Evolutionary conservation across 2,329 filamentous ascomycete species (phyloP).

Genomic region (Epichloe bromicola): DNA sequence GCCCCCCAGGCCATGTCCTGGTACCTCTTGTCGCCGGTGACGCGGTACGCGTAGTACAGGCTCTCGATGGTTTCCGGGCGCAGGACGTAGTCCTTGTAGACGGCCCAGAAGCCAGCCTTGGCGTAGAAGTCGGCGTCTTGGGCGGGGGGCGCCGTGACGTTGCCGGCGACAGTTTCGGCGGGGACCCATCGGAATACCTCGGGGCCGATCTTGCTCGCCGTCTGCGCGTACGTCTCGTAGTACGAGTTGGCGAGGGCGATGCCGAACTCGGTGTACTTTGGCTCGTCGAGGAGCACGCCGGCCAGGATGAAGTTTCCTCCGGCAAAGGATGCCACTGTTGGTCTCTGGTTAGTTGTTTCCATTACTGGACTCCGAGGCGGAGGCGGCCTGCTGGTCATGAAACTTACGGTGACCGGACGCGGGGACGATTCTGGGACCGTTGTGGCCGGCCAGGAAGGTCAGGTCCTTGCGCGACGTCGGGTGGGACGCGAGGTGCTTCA

Average conservation of each 20-base stretch:
- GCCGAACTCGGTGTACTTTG: constrained; percentile 61
- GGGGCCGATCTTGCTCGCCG: constrained; percentile 62
- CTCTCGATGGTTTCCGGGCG: constrained; percentile 74
- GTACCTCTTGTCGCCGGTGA: constrained; percentile 62
- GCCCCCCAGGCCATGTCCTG: constrained; percentile 77
- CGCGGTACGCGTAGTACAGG: constrained; percentile 76
- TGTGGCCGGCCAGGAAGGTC: constrained; percentile 54
- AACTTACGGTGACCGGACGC: constrained; percentile 38
- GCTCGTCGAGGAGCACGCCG: constrained; percentile 51
- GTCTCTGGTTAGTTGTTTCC: neutral
- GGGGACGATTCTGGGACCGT: constrained; percentile 29
- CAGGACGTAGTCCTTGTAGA: constrained; percentile 43
- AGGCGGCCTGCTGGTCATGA: neutral
- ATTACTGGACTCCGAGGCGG: neutral
- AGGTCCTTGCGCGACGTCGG: constrained; percentile 53
- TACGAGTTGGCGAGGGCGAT: constrained; percentile 59
- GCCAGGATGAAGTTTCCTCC: constrained; percentile 79
- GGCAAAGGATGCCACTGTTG: constrained; percentile 63
- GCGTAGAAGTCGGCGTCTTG: constrained; percentile 59
- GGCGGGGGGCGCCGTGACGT: constrained; percentile 29
- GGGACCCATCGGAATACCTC: constrained; percentile 54
- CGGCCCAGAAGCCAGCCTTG: constrained; percentile 21
- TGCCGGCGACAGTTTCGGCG: constrained; percentile 13
- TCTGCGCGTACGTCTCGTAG: constrained; percentile 59
- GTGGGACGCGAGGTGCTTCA: constrained; percentile 55